Conservation (phyloP, 1,139 yeast species). For the Geotrichum carabidarum region DNA sequence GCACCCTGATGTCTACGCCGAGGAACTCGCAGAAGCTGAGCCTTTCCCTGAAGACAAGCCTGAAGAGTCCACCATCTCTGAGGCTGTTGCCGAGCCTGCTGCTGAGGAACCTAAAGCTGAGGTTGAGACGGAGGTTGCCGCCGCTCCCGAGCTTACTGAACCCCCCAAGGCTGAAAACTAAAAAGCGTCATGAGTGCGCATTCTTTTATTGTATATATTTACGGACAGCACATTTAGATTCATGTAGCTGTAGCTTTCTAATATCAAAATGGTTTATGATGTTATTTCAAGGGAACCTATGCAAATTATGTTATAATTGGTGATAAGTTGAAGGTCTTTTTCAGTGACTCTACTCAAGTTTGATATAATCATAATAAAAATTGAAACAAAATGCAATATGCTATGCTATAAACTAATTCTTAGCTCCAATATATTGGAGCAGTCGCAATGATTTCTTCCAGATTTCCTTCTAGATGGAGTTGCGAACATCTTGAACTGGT, state of each 20-base stretch:
- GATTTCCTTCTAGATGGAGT: slow-evolving; percentile 1
- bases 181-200: background rate
- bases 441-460: slow-evolving; percentile 4
- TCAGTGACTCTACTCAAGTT: too few species aligned
- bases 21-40: slow-evolving; percentile 54
- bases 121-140: background rate
- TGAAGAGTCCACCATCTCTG: background rate
- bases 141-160: background rate
- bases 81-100: background rate
- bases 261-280: too few species aligned
- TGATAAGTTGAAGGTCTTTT: too few species aligned
- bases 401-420: too few species aligned
- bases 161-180: background rate
- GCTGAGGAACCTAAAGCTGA: background rate
- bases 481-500: background rate
- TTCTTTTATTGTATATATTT: too few species aligned
- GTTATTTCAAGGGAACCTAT: too few species aligned
- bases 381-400: too few species aligned
- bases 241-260: too few species aligned
- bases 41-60: slow-evolving; percentile 20
- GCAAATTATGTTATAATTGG: too few species aligned
- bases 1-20: slow-evolving; percentile 92
- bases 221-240: too few species aligned
- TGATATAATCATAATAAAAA: too few species aligned
- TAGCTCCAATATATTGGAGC: slow-evolving; percentile 3